These are phyloP conservation scores for Cyanodermella asteris DNA, from an alignment of 2,329 filamentous ascomycete species.

Conservation along the genomic window DNA sequence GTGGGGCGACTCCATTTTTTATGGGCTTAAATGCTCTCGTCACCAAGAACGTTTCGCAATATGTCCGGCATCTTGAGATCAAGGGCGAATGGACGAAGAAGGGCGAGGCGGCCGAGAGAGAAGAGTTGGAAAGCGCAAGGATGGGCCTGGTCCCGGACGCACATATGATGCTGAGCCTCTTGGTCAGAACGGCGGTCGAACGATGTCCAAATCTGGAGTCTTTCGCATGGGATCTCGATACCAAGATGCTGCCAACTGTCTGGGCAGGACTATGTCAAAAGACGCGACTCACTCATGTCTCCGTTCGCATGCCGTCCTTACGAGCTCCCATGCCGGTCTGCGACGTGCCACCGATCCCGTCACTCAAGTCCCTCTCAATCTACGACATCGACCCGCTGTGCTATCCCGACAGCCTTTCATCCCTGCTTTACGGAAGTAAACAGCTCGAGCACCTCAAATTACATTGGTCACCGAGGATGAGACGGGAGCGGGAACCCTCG, in stretches of 20 bases:
- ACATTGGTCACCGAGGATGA: slow-evolving; percentile 41
- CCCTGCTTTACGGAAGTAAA: slow-evolving; percentile 29
- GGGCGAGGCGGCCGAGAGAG: slow-evolving; percentile 34
- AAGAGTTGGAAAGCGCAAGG: slow-evolving; percentile 34
- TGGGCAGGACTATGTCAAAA: slow-evolving; percentile 33
- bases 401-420: slow-evolving; percentile 39
- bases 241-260: slow-evolving; percentile 35
- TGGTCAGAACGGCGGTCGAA: slow-evolving; percentile 35
- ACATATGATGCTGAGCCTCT: slow-evolving; percentile 40
- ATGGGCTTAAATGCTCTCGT: slow-evolving; percentile 42
- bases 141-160: slow-evolving; percentile 39
- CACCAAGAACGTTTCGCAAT: slow-evolving; percentile 28
- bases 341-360: slow-evolving; percentile 33
- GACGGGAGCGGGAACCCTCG: slow-evolving; percentile 33
- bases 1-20: slow-evolving; percentile 39
- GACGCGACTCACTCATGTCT: slow-evolving; percentile 29
- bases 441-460: slow-evolving; percentile 32
- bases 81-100: slow-evolving; percentile 35
- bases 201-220: slow-evolving; percentile 32
- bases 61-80: slow-evolving; percentile 31
- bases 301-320: slow-evolving; percentile 31
- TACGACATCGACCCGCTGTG: slow-evolving; percentile 41
- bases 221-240: slow-evolving; percentile 38
- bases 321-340: slow-evolving; percentile 35
- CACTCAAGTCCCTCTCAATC: slow-evolving; percentile 29